phyloP scores from a whole-genome alignment of 192 early-diverging fungal species.

The Coemansia nantahalensis region DNA sequence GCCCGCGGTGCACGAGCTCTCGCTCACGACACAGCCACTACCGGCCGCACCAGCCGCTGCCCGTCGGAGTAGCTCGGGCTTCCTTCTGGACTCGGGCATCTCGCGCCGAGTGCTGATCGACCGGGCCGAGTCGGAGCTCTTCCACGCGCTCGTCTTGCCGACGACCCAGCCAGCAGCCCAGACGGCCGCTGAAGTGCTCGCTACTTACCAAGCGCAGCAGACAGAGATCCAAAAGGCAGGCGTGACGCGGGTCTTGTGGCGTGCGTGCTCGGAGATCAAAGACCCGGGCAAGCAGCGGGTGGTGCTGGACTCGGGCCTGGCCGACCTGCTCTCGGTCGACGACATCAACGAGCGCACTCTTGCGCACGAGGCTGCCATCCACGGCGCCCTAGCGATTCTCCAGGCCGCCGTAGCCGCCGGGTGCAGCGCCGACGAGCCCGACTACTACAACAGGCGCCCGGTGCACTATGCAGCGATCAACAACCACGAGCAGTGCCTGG shows the following conservation, averaged over 20 bases:
- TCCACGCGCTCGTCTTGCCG: conserved; percentile 21
- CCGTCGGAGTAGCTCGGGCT: conserved; percentile 15
- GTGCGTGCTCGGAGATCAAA: conserved; percentile 49
- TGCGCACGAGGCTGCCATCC: conserved; percentile 86
- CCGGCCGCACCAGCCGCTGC: neutral
- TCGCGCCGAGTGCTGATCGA: conserved; percentile 40
- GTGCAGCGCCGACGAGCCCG: conserved; percentile 55
- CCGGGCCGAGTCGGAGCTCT: conserved; percentile 43
- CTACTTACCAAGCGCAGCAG: conserved; percentile 19
- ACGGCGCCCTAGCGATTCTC: conserved; percentile 70
- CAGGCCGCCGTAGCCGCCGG: conserved; percentile 52
- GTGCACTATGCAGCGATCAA: conserved; percentile 95
- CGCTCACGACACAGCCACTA: neutral
- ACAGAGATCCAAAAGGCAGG: conserved; percentile 39
- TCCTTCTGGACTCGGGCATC: conserved; percentile 28
- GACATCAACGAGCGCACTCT: conserved; percentile 92
- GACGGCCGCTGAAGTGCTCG: conserved; percentile 24
- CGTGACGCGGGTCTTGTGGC: conserved; percentile 46
- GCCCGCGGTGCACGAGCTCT: conserved; percentile 31
- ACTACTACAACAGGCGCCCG: conserved; percentile 87
- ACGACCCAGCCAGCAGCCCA: neutral
- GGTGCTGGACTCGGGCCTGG: conserved; percentile 62
- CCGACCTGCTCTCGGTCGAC: conserved; percentile 82
- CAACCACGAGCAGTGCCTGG: conserved; percentile 70
- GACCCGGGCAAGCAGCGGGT: conserved; percentile 41